Percentiles rank a stretch among this genome's conserved stretches.
These are phyloP conservation scores for Hymenoscyphus linearis DNA, from an alignment of 2,329 filamentous ascomycete genomes.

Conservation along the genomic window DNA sequence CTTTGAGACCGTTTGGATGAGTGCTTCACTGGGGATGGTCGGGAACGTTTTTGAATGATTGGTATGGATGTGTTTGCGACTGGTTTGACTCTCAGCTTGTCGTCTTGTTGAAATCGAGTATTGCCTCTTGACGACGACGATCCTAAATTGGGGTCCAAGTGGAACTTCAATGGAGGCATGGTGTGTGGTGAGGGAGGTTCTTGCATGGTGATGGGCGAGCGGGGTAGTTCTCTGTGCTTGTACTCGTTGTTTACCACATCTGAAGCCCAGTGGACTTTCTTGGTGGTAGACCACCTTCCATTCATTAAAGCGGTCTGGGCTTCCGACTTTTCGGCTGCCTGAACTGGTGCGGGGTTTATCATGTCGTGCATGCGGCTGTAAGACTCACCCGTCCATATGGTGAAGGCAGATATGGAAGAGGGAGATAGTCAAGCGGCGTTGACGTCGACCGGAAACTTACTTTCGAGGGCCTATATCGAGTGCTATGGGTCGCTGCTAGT, in stretches of 20 bases:
- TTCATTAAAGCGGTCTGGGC: not conserved
- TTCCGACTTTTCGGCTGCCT: not conserved
- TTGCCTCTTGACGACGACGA: not conserved
- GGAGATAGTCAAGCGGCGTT: not conserved
- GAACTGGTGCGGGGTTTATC: not conserved
- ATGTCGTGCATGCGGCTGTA: not conserved
- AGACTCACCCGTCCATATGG: not conserved
- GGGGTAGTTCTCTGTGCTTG: not conserved
- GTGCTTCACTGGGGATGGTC: not conserved
- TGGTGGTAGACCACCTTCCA: not conserved
- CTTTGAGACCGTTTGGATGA: not conserved
- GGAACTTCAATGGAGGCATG: not conserved
- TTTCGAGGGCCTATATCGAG: not conserved
- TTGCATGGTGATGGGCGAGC: not conserved
- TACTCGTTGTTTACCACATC: conserved; percentile 16
- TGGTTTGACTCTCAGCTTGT: not conserved
- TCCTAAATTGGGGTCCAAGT: not conserved
- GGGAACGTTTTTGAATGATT: not conserved
- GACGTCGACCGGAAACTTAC: not conserved
- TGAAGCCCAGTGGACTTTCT: conserved; percentile 21
- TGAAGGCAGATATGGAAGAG: not conserved
- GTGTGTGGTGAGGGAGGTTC: not conserved
- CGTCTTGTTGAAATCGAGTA: not conserved
- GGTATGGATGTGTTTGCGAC: conserved; percentile 8
- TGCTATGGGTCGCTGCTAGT: not conserved